Evolutionary conservation across 2,329 filamentous ascomycete genomes (phyloP), one percentile per base, ranked within the genome.

Genomic region (Mycosphaerella sp.): DNA sequence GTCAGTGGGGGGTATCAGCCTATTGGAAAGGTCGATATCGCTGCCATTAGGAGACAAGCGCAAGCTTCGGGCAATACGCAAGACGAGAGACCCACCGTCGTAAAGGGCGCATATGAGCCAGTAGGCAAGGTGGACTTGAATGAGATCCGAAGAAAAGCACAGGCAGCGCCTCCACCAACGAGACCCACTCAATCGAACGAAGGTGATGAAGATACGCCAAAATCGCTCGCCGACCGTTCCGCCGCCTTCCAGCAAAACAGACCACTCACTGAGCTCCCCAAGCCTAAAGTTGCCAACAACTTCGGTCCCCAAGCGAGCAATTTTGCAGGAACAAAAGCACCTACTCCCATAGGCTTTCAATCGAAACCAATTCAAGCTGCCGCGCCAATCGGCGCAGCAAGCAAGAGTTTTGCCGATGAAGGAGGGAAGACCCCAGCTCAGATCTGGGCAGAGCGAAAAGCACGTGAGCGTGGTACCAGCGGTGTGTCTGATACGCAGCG

Each of bases 401-500:
- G 89, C 73, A 85, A 89, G 66, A 95, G 90, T 0, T 98, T 97
- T 75, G 93, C 93, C 12, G 91, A 96, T 62, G 78, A 95, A 70
- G 91, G 87, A 59, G 93, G 93, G 58, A 98, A 97, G 77, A 97
- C 93, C 4, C 93, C 93, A 6, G 91, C 93, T 31, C 93, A 98
- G 71, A 75, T 95, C 36, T 98, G 93, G 93, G 92, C 92, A 0
- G 93, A 98, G 76, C 95, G 91, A 76, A 97, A 97, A 76, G 92
- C 88, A 38, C 85, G 84, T 57, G 84, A 93, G 69, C 80, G 85
- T 54, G 83, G 80, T 21, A 62, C 70, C 23, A 76, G 71, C 48
- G 84, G 80, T 44, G 75, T 75, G 40, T 74, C 69, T 48, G 74
- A 79, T 47, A 73, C 76, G 29, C 70, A 77, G 48, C 70, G 76